Conservation (phyloP, 495 filamentous ascomycete genomes). For the Penicillium samsonianum region DNA sequence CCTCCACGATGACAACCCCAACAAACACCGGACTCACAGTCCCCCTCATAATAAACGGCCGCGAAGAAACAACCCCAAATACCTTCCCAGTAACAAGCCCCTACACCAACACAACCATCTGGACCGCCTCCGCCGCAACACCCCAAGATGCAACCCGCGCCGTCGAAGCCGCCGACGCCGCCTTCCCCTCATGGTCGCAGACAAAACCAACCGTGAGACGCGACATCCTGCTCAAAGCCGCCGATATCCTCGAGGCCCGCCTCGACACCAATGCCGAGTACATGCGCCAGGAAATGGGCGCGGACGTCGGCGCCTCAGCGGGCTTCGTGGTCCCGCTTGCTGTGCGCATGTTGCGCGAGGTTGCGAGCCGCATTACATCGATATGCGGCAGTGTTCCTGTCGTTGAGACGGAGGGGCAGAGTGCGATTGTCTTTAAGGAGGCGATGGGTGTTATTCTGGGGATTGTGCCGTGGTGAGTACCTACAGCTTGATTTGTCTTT, state of each 20-base stretch:
- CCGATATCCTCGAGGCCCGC: slow-evolving; percentile 64
- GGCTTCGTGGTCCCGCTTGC: slow-evolving; percentile 61
- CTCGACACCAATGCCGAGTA: slow-evolving; percentile 59
- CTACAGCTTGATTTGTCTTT: not conserved
- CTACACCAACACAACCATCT: slow-evolving; percentile 62
- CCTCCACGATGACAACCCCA: not conserved
- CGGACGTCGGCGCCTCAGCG: slow-evolving; percentile 44
- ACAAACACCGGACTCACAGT: slow-evolving; percentile 37
- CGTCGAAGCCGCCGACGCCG: slow-evolving; percentile 64
- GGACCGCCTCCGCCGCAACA: slow-evolving; percentile 62
- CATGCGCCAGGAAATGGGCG: slow-evolving; percentile 74
- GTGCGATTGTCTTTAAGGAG: slow-evolving; percentile 72
- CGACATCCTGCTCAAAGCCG: slow-evolving; percentile 72
- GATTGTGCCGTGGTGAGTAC: slow-evolving; percentile 76
- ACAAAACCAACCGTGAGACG: slow-evolving; percentile 64
- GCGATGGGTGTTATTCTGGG: slow-evolving; percentile 79
- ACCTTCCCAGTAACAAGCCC: slow-evolving; percentile 70
- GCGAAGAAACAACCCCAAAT: slow-evolving; percentile 55
- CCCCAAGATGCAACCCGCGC: slow-evolving; percentile 62
- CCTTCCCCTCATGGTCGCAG: slow-evolving; percentile 71
- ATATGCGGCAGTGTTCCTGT: slow-evolving; percentile 67
- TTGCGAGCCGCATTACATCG: slow-evolving; percentile 64
- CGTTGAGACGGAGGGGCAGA: slow-evolving; percentile 53
- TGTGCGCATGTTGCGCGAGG: slow-evolving; percentile 65
- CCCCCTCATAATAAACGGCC: slow-evolving; percentile 72